A percentile compares a stretch with the other conserved stretches of the same genome.
Conservation (phyloP, 2,329 filamentous ascomycete species). For the Lachnellula arida region DNA sequence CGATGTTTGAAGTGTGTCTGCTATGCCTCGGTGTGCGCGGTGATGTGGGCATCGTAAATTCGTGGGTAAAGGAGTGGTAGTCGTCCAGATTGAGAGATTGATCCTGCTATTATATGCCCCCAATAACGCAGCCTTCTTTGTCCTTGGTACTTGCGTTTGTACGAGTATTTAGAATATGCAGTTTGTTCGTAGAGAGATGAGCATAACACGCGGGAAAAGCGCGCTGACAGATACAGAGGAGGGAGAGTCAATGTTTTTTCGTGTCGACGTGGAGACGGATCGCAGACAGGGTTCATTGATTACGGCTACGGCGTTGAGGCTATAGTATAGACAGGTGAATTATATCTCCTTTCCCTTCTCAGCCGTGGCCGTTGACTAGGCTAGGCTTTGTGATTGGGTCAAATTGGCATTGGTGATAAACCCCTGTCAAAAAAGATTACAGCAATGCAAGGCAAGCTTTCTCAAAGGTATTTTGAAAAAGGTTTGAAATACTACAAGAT, state of each 20-base stretch:
- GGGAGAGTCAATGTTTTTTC: slow-evolving; percentile 8
- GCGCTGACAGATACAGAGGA: slow-evolving; percentile 8
- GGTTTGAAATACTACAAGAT: too few species aligned
- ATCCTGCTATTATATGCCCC: background rate
- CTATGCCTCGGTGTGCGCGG: slow-evolving; percentile 57
- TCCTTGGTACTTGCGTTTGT: background rate
- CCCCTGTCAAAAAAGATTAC: slow-evolving; percentile 15
- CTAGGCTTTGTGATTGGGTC: slow-evolving; percentile 2
- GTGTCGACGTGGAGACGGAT: slow-evolving; percentile 24
- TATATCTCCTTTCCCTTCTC: slow-evolving; percentile 6
- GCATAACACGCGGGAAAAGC: slow-evolving; percentile 12
- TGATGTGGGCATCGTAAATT: slow-evolving; percentile 38
- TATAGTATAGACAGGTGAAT: slow-evolving; percentile 22
- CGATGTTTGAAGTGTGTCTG: slow-evolving; percentile 51
- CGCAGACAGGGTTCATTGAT: slow-evolving; percentile 11
- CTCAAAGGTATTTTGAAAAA: background rate
- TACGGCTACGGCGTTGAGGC: slow-evolving; percentile 19
- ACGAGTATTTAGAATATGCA: background rate
- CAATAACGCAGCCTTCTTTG: background rate
- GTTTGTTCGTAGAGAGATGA: background rate
- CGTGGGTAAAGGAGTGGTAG: slow-evolving; percentile 11
- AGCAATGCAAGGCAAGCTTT: slow-evolving; percentile 4
- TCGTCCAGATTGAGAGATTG: slow-evolving; percentile 11
- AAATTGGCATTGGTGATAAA: slow-evolving; percentile 13
- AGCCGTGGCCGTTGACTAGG: slow-evolving; percentile 9